phyloP scores from a whole-genome alignment of 306 rosid species.

The Prinsepia uniflora region DNA sequence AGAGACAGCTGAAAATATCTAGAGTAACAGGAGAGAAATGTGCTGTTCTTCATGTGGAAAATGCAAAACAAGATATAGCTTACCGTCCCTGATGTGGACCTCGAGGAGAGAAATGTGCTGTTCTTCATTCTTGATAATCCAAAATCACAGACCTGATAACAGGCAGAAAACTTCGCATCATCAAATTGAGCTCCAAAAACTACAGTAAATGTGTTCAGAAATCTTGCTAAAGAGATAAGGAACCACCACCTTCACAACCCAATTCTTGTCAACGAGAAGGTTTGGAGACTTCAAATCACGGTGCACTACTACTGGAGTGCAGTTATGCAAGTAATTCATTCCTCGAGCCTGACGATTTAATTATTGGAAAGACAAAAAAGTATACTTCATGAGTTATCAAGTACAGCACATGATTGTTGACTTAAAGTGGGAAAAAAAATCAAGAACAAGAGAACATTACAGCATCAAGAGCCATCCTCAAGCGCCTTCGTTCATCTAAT shows the following conservation, averaged over 20 bases:
- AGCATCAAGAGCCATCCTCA: conserved; percentile 95
- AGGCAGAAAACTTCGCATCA: conserved; percentile 15
- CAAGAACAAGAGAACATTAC: conserved; percentile 43
- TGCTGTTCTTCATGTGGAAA: no score
- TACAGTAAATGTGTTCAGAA: conserved; percentile 1
- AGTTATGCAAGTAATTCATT: conserved; percentile 90
- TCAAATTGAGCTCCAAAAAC: conserved; percentile 25
- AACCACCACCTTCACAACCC: conserved; percentile 74
- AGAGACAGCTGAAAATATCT: no score
- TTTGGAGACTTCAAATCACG: conserved; percentile 97
- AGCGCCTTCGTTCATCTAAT: conserved; percentile 75
- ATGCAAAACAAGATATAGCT: conserved; percentile 16
- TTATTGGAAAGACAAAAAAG: conserved; percentile 23
- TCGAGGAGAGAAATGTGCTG: conserved; percentile 94
- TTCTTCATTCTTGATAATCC: conserved; percentile 91
- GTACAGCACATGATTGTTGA: conserved; percentile 14
- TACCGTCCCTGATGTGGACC: conserved; percentile 98
- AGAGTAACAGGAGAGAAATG: no score
- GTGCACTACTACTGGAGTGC: conserved; percentile 77
- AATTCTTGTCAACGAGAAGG: conserved; percentile 85
- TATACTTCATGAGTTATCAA: conserved; percentile 11
- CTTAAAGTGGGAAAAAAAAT: conserved; percentile 19
- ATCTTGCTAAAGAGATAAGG: conserved; percentile 10
- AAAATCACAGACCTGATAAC: conserved; percentile 83
- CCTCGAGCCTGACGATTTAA: conserved; percentile 70